Evolutionary conservation across 2,329 filamentous ascomycete genomes (phyloP), one percentile per base, ranked within the genome.

Genomic region (Alternaria hordeiaustralica): DNA sequence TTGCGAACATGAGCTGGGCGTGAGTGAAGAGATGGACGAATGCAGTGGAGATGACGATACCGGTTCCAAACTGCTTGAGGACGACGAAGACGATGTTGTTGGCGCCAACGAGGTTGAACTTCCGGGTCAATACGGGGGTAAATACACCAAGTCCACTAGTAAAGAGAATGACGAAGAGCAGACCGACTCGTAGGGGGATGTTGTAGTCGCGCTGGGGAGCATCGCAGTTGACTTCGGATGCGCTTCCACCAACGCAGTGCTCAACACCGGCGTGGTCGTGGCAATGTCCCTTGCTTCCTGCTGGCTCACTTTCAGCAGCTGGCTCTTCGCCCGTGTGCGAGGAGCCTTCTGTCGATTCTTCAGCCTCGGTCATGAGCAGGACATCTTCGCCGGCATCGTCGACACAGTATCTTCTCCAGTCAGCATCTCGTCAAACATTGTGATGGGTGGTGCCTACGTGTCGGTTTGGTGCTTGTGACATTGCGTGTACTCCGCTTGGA

Each of bases 251-350:
- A 12, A 87, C 84, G 67, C 90, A 92, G 70, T 92, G 87, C 65
- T 92, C 89, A 21, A 93, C 88, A 41, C 90, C 90, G 10, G 90
- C 90, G 70, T 94, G 91, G 78, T 90, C 92, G 73, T 94, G 91
- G 69, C 90, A 93, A 70, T 64, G 75, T 71, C 54, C 67, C 26
- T 51, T 70, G 36, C 63, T 60, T 10, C 55, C 71, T 58, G 60
- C 73, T 60, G 72, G 59, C 30, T 71, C 63, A 25, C 28, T 33
- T 25, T 70, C 70, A 41, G 8, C 51, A 26, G 49, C 21, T 13
- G 33, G 5, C 21, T 51, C 62, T 45, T 67, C 67, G 13, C 65
- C 63, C 5, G 68, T 70, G 12, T 73, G 74, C 5, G 65, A 67
- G 49, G 49, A 53, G 50, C 44, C 28, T 15, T 71, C 67, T 43